A percentile compares a stretch with the other conserved stretches of the same genome.
Evolutionary conservation across 192 early-diverging fungal genomes (phyloP).

Genomic region (Obelidium mucronatum): DNA sequence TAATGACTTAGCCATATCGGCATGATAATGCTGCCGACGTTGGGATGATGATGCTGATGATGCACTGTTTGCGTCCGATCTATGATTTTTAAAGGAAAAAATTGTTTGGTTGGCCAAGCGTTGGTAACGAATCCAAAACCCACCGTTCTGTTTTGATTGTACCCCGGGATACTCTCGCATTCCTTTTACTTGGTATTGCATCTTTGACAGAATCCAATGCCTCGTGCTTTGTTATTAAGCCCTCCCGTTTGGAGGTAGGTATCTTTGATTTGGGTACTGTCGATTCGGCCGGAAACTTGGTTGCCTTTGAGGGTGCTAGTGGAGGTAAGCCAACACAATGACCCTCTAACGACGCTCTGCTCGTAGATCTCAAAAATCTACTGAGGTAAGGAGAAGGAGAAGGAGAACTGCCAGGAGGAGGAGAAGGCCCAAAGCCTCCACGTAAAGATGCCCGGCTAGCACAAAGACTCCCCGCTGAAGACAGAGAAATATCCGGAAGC

Average conservation of each 20-base stretch:
- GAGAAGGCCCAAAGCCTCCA: conserved; percentile 2
- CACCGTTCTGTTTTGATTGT: not conserved
- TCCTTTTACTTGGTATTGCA: conserved; percentile 13
- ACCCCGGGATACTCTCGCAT: conserved; percentile 1
- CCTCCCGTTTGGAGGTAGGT: not conserved
- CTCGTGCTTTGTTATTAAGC: not conserved
- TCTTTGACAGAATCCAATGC: not conserved
- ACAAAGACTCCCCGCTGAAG: conserved; percentile 5
- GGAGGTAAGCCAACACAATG: not conserved
- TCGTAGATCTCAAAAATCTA: not conserved
- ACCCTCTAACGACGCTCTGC: not conserved
- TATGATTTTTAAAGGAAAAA: not conserved
- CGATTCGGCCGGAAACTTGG: not conserved
- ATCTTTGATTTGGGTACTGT: not conserved
- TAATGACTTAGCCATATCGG: too few relatives aligned
- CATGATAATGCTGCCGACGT: not conserved
- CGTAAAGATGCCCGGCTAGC: not conserved
- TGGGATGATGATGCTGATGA: conserved; percentile 6
- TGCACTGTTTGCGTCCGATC: not conserved
- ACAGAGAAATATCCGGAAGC: conserved; percentile 11
- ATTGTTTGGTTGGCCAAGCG: too few relatives aligned
- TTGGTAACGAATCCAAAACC: too few relatives aligned
- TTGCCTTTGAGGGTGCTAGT: not conserved
- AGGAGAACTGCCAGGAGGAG: not conserved
- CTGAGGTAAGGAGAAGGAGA: conserved; percentile 15